Percentiles rank a stretch among this genome's conserved stretches.
Conservation (phyloP, 768 basidiomycete species). For the Piloderma croceum region DNA sequence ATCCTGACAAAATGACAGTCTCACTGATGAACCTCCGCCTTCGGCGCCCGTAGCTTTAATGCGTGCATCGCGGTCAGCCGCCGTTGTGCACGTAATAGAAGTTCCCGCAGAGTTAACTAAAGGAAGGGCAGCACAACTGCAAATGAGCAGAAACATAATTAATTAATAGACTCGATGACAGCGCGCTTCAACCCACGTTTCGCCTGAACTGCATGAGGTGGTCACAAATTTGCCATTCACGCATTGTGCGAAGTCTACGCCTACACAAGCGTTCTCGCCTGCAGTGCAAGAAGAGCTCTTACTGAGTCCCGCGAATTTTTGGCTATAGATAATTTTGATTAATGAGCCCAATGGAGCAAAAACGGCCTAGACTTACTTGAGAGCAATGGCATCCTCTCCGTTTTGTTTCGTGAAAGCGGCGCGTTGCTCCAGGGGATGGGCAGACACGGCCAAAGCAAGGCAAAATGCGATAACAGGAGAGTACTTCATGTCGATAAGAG, state of each 20-base stretch:
- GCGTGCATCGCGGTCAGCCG: constrained; percentile 26
- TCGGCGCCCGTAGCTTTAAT: constrained; percentile 27
- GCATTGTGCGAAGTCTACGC: constrained; percentile 50
- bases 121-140: constrained; percentile 48
- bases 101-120: constrained; percentile 43
- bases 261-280: constrained; percentile 44
- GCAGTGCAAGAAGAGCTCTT: constrained; percentile 30
- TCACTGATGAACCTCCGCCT: too few species aligned
- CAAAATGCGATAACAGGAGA: constrained; percentile 23
- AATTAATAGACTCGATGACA: too few species aligned
- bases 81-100: constrained; percentile 31
- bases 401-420: constrained; percentile 13
- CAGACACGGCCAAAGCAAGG: constrained; percentile 15
- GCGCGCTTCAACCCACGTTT: too few species aligned
- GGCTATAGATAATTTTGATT: constrained; percentile 7
- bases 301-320: constrained; percentile 13
- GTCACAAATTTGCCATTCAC: constrained; percentile 37
- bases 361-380: constrained; percentile 12
- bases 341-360: constrained; percentile 11
- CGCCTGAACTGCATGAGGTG: constrained; percentile 19
- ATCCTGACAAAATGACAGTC: too few species aligned
- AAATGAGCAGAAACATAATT: too few species aligned
- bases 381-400: constrained; percentile 17
- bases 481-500: constrained; percentile 28
- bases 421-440: constrained; percentile 17